These are phyloP conservation scores for Tolypocladium guangdongense DNA, from an alignment of 2,329 filamentous ascomycete genomes.

Conservation along the genomic window DNA sequence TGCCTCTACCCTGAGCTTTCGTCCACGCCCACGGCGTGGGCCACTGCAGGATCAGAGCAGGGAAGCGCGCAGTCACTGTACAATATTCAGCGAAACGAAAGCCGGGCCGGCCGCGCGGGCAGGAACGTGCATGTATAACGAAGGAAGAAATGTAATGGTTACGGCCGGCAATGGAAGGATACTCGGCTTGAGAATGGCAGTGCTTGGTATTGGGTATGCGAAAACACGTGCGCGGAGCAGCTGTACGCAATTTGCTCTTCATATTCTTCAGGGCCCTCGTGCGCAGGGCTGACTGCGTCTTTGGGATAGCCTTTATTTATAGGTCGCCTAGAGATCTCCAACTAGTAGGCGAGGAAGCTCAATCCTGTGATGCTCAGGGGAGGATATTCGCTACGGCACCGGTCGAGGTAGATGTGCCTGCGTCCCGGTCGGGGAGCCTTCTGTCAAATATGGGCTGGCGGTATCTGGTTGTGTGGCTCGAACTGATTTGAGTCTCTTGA, in stretches of 20 bases:
- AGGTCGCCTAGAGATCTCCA: too few relatives aligned
- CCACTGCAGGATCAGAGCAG: not conserved
- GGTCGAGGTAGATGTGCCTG: too few relatives aligned
- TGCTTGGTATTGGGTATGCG: not conserved
- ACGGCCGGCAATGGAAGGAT: not conserved
- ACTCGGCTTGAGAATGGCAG: not conserved
- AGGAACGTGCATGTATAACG: not conserved
- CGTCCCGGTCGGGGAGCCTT: too few relatives aligned
- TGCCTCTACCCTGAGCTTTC: not conserved
- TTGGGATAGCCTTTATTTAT: too few relatives aligned
- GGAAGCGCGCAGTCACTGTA: not conserved
- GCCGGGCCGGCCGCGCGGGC: not conserved
- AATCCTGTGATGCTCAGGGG: too few relatives aligned
- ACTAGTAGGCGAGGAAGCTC: too few relatives aligned
- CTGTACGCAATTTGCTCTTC: not conserved
- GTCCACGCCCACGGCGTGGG: not conserved
- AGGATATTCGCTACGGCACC: too few relatives aligned
- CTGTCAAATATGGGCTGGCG: too few relatives aligned
- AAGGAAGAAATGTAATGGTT: slow-evolving; percentile 2
- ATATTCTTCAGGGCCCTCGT: not conserved
- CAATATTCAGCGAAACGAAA: not conserved
- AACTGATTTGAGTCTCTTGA: too few relatives aligned
- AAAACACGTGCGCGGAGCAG: not conserved
- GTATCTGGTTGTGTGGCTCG: too few relatives aligned
- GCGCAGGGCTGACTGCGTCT: too few relatives aligned